A percentile compares a stretch with the other conserved stretches of the same genome.
These are phyloP conservation scores for Aspergillus asperescens DNA, from an alignment of 495 filamentous ascomycete genomes.

Conservation along the genomic window DNA sequence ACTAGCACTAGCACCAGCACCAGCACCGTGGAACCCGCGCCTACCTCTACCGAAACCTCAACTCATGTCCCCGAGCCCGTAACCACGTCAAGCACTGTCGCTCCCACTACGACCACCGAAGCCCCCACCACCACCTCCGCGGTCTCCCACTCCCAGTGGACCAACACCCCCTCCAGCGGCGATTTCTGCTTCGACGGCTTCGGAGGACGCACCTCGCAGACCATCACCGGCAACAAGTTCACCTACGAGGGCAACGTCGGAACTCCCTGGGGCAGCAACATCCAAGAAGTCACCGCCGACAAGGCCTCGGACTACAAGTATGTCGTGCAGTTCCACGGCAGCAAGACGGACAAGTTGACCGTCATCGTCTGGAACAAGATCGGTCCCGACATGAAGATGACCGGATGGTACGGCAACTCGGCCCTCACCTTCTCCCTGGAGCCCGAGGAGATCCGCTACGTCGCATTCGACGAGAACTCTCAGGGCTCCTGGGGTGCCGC, in stretches of 20 bases:
- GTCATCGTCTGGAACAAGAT: conserved; percentile 53
- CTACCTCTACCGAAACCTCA: not conserved
- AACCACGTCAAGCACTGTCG: conserved; percentile 13
- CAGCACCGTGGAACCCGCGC: not conserved
- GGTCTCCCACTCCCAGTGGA: conserved; percentile 23
- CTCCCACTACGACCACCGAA: conserved; percentile 8
- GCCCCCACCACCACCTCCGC: not conserved
- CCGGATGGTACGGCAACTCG: conserved; percentile 43
- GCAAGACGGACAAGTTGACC: conserved; percentile 30
- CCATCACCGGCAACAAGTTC: conserved; percentile 21
- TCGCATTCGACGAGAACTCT: conserved; percentile 47
- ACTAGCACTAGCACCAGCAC: not conserved
- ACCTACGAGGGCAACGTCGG: conserved; percentile 46
- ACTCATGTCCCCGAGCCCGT: conserved; percentile 10
- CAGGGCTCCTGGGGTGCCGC: conserved; percentile 39
- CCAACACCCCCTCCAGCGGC: conserved; percentile 19
- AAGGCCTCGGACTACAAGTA: conserved; percentile 40
- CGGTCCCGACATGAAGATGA: conserved; percentile 36
- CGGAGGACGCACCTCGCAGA: conserved; percentile 14
- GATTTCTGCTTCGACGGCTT: conserved; percentile 22
- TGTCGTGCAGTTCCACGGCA: conserved; percentile 42
- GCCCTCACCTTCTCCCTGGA: conserved; percentile 41
- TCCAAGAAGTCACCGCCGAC: conserved; percentile 37
- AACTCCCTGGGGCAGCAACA: conserved; percentile 50
- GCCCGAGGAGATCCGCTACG: conserved; percentile 37